These are phyloP conservation scores for Fusarium nodosum DNA, from an alignment of 2,329 filamentous ascomycete species.

Conservation along the genomic window DNA sequence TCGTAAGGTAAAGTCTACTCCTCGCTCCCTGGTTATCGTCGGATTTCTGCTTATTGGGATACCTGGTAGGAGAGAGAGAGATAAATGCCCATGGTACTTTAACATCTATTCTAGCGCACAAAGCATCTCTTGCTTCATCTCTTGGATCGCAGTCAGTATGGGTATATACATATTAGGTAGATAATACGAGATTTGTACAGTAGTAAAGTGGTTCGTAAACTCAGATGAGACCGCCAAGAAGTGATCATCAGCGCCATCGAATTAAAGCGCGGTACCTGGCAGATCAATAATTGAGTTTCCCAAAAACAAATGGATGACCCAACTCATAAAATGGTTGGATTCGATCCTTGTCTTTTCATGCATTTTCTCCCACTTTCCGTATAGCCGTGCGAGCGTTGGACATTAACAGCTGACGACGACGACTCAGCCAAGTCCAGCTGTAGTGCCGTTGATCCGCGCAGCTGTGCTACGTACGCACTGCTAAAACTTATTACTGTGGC, in stretches of 20 bases:
- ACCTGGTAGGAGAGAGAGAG: neutral
- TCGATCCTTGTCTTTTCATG: conserved; percentile 22
- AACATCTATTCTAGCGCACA: neutral
- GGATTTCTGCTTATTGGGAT: neutral
- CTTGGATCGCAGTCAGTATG: neutral
- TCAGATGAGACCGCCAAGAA: conserved; percentile 35
- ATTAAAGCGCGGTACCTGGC: conserved; percentile 35
- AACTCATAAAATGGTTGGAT: conserved; percentile 16
- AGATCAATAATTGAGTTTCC: conserved; percentile 37
- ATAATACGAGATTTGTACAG: conserved; percentile 22
- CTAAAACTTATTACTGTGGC: neutral
- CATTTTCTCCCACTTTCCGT: conserved; percentile 39
- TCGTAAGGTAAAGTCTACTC: neutral
- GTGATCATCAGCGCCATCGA: conserved; percentile 33
- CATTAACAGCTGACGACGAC: conserved; percentile 44
- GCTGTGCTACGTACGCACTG: neutral
- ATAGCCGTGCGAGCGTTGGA: conserved; percentile 16
- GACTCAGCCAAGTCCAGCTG: conserved; percentile 42
- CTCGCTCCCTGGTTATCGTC: neutral
- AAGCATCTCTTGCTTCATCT: neutral
- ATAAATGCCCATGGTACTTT: neutral
- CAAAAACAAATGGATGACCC: conserved; percentile 11
- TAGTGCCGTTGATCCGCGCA: conserved; percentile 41
- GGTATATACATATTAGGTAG: neutral
- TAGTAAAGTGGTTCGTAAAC: conserved; percentile 11